Base-by-base conservation (phyloP, 495 filamentous ascomycete species). In the Pseudevernia furfuracea region DNA sequence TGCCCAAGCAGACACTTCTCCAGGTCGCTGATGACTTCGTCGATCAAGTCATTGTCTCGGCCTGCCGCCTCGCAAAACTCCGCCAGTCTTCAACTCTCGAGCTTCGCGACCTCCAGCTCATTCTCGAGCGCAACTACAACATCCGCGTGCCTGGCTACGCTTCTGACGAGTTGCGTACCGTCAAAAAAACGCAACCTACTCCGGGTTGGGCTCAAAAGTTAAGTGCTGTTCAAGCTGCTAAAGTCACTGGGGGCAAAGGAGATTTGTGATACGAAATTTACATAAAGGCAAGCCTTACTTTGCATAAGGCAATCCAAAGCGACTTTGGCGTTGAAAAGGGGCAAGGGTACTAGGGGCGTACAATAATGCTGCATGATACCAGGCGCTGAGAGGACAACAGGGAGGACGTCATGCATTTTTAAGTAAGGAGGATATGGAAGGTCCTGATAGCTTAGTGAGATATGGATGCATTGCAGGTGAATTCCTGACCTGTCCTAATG, bases 111-210 rank as follows among this genome's bases (percentile, higher is more conserved):
- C 83, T 98, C 58, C 94, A 97, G 76, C 87, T 97, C 39, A 87
- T 96, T 32, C 87, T 98, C 23, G 94, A 98, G 78, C 89, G 95
- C 62, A 92, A 91, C 73, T 97, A 95, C 84, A 97, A 97, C 75
- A 97, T 97, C 78, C 89, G 94, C 63, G 90, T 97, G 63, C 96
- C 94, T 0, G 94, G 94, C 41, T 97, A 95, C 75, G 86, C 91
- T 8, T 89, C 89, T 37, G 94, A 98, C 70, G 94, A 98, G 76
- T 82, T 96, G 64, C 85, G 94, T 62, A 97, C 91, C 4, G 92
- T 97, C 28, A 86, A 91, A 71, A 96, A 96, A 76, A 86, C 93
- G 32, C 87, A 92, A 73, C 94, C 94, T 8, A 85, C 90, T 57
- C 80, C 84, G 56, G 87, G 83, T 34, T 97, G 94, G 90, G 90